Percentiles rank a stretch among this genome's conserved stretches.
Conservation (phyloP, 1,139 yeast genomes). For the Saccharomyces hybrid region DNA sequence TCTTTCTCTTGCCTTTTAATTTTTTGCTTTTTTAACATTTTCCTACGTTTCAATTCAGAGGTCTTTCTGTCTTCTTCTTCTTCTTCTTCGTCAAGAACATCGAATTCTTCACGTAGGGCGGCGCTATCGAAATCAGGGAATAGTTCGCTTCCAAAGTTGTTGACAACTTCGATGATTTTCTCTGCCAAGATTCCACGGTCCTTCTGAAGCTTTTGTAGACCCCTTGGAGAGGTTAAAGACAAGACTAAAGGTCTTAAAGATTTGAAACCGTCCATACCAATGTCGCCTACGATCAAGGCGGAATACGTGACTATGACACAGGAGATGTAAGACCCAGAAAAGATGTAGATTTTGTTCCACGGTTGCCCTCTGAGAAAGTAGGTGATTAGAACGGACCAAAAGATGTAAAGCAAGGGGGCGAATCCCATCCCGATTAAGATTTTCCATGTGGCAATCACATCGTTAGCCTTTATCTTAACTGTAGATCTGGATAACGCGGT, state of each 20-base stretch:
- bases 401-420: conserved; percentile 76
- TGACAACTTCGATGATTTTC: conserved; percentile 51
- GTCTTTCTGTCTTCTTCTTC: conserved; percentile 26
- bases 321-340: conserved; percentile 29
- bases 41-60: conserved; percentile 28
- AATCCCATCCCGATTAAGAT: conserved; percentile 79
- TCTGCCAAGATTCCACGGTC: conserved; percentile 38
- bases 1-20: conserved; percentile 7
- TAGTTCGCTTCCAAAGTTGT: conserved; percentile 55
- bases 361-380: conserved; percentile 26
- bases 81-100: conserved; percentile 14
- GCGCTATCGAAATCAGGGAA: conserved; percentile 48
- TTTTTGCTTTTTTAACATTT: conserved; percentile 21
- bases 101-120: conserved; percentile 15
- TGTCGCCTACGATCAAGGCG: conserved; percentile 84
- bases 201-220: conserved; percentile 39
- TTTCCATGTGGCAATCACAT: conserved; percentile 95
- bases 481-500: conserved; percentile 82
- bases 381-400: conserved; percentile 68
- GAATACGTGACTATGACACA: conserved; percentile 73
- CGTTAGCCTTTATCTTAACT: conserved; percentile 85
- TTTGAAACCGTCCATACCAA: conserved; percentile 81
- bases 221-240: conserved; percentile 51
- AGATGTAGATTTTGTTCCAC: conserved; percentile 24
- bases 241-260: conserved; percentile 75